Conservation (phyloP, 2,329 filamentous ascomycete species). For the Neobulgaria alba region DNA sequence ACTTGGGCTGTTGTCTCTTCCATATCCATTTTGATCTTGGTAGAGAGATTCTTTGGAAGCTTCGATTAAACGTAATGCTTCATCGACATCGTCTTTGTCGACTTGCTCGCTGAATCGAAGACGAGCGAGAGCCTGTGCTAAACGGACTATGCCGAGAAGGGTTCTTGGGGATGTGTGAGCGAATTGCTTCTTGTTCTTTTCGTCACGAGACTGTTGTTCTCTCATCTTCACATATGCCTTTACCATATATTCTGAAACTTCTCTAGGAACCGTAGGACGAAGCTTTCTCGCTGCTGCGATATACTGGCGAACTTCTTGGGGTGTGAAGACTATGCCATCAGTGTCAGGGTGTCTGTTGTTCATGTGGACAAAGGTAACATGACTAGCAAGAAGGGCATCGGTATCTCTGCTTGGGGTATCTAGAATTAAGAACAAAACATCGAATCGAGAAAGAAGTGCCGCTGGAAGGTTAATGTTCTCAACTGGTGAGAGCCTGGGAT, state of each 20-base stretch:
- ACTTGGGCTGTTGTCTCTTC: constrained; percentile 68
- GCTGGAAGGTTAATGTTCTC: constrained; percentile 99
- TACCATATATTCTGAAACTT: constrained; percentile 90
- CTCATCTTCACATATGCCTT: constrained; percentile 94
- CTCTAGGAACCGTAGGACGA: constrained; percentile 75
- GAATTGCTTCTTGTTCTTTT: constrained; percentile 86
- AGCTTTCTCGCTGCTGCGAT: constrained; percentile 86
- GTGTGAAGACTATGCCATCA: constrained; percentile 72
- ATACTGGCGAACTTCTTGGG: constrained; percentile 91
- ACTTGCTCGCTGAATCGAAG: constrained; percentile 82
- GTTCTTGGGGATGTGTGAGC: constrained; percentile 92
- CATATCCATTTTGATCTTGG: constrained; percentile 51
- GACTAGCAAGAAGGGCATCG: constrained; percentile 88
- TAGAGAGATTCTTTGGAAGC: constrained; percentile 89
- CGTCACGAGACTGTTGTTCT: constrained; percentile 83
- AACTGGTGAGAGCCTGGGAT: constrained; percentile 91
- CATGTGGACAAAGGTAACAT: constrained; percentile 97
- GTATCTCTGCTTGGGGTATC: constrained; percentile 85
- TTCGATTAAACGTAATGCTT: constrained; percentile 83
- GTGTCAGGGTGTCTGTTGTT: constrained; percentile 84
- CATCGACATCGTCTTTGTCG: constrained; percentile 87
- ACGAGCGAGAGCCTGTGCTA: constrained; percentile 87
- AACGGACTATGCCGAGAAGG: constrained; percentile 81
- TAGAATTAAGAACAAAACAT: constrained; percentile 91
- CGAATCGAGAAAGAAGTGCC: constrained; percentile 91